phyloP scores from a whole-genome alignment of 495 filamentous ascomycete species.

The Neurospora sp. region DNA sequence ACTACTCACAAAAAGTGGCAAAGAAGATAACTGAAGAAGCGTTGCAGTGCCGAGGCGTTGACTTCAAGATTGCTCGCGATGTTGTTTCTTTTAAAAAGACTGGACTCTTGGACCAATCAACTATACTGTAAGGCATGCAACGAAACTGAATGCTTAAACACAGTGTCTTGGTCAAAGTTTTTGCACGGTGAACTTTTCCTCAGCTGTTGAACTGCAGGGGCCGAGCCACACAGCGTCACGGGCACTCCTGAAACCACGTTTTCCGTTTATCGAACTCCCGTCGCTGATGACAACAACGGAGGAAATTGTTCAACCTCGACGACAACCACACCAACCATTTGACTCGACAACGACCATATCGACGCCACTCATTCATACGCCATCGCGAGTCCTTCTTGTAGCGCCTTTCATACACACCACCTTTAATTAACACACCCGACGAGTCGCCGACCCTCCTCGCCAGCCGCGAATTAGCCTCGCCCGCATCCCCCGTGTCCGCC shows the following conservation, averaged over 20 bases:
- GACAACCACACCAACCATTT: neutral
- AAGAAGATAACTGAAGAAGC: neutral
- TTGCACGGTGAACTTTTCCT: conserved; percentile 1
- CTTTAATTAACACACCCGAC: neutral
- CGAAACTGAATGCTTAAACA: too few species aligned
- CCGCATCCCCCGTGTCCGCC: neutral
- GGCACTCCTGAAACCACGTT: conserved; percentile 15
- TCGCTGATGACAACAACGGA: neutral
- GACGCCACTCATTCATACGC: neutral
- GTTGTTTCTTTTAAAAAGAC: neutral
- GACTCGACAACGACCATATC: neutral
- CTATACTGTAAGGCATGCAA: neutral
- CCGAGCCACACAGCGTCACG: neutral
- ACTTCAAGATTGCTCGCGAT: neutral
- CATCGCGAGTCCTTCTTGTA: neutral
- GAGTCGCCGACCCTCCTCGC: neutral
- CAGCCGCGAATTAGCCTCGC: neutral
- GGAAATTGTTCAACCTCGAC: neutral
- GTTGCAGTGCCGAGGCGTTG: neutral
- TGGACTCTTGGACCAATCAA: neutral
- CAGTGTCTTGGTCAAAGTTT: neutral
- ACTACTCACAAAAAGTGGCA: neutral
- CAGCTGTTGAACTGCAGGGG: conserved; percentile 2
- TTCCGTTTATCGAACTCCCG: conserved; percentile 7
- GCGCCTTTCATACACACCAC: neutral